Base-by-base conservation (phyloP, 306 rosid genomes). In the Hylodesmum podocarpum region DNA sequence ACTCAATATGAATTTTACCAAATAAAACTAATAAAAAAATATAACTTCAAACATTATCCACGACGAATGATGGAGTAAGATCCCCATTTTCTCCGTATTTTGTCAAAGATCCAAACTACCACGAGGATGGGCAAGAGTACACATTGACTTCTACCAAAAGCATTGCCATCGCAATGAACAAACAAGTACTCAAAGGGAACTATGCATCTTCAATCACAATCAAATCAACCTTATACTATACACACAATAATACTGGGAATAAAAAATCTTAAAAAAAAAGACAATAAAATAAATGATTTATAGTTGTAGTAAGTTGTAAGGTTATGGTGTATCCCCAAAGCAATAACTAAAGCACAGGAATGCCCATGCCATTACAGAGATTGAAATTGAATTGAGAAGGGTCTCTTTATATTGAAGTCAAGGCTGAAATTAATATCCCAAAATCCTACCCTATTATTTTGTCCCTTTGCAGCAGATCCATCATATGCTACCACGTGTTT, bases 401-500 rank as follows among this genome's bases (percentile, higher is more conserved):
- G 5, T 59, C 24, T 29, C 0, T 0, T 6, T 64, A 47, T 14
- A 36, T 37, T 50, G 16, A 76, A 63, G 75, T 82, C 64, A 76
- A 69, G 69, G 4, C 6, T 14, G 28, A 36, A 19, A 19, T 40
- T 51, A 62, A 34, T 62, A 34, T 18, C 22, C 78, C 11, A n/a
- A 73, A 67, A 33, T 33, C 78, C 71, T 3, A 63, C 77, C 49
- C 74, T 43, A 71, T 6, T 14, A 5, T 55, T 64, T 83, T 82
- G 89, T 81, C 86, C 59, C 49, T 27, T 73, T 72, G 54, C 37
- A 37, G 58, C 68, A 65, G 65, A 50, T 69, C 67, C 68, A 73
- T 53, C 62, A 72, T 6, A 55, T 34, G 67, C 8, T 51, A 15
- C 78, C 85, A 78, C 83, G 79, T 81, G 77, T 80, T 82, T 31